Percentiles rank a stretch among this genome's conserved stretches.
These are phyloP conservation scores for Trypanosoma lewisi DNA, from an alignment of 208 protist species.

Conservation along the genomic window DNA sequence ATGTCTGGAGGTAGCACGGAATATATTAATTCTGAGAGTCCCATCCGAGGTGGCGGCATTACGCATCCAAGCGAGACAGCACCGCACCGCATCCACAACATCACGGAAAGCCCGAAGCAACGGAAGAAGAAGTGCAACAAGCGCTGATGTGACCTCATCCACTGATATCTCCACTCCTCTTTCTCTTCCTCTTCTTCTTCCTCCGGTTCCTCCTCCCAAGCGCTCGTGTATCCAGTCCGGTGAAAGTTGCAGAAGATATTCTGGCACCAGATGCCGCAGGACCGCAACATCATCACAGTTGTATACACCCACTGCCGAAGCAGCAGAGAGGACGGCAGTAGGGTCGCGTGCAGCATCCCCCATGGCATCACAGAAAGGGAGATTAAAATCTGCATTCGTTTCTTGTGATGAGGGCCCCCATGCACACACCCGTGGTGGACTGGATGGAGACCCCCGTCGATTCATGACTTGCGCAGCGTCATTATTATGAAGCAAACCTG, in stretches of 20 bases:
- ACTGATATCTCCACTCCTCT: neutral
- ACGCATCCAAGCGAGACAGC: neutral
- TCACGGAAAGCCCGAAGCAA: slow-evolving; percentile 14
- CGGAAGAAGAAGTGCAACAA: slow-evolving; percentile 14
- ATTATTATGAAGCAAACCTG: neutral
- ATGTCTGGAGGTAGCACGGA: slow-evolving; percentile 10
- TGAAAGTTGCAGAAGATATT: slow-evolving; percentile 22
- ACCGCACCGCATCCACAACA: slow-evolving; percentile 3
- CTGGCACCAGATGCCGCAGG: slow-evolving; percentile 7
- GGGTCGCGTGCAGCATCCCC: neutral
- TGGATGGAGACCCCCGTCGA: neutral
- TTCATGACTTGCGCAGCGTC: neutral
- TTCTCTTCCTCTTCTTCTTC: neutral
- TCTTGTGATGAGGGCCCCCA: neutral
- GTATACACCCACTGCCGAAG: neutral
- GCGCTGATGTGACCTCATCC: slow-evolving; percentile 3
- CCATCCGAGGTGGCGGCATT: neutral
- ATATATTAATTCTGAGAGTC: neutral
- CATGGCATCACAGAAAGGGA: neutral
- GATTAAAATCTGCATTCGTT: neutral
- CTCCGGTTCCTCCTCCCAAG: neutral
- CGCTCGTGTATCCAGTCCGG: slow-evolving; percentile 15
- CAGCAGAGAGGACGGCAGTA: neutral
- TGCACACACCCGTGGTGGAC: neutral
- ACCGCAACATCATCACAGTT: neutral